Percentiles rank a stretch among this genome's conserved stretches.
Conservation (phyloP, 2,329 filamentous ascomycete genomes). For the Pseudocercospora pini-densiflorae region DNA sequence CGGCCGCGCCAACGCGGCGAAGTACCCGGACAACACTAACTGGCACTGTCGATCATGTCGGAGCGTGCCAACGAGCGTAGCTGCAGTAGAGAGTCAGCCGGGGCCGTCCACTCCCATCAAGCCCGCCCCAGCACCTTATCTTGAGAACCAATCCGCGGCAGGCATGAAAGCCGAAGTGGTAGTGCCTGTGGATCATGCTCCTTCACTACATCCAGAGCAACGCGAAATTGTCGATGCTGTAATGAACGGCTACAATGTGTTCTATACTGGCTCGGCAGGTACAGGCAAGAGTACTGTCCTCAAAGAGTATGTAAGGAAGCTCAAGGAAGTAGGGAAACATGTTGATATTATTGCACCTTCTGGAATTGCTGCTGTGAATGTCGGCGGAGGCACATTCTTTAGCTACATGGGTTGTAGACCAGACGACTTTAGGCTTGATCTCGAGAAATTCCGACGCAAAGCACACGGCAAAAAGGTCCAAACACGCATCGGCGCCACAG, state of each 20-base stretch:
- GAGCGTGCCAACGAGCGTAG: background rate
- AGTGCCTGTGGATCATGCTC: background rate
- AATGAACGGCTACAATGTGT: slow-evolving; percentile 54
- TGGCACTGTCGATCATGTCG: background rate
- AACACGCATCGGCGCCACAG: slow-evolving; percentile 38
- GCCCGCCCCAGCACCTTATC: background rate
- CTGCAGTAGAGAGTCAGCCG: background rate
- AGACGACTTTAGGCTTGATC: slow-evolving; percentile 47
- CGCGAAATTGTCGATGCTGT: background rate
- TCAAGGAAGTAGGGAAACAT: slow-evolving; percentile 39
- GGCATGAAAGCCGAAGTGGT: background rate
- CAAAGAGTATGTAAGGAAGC: slow-evolving; percentile 50
- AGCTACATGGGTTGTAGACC: slow-evolving; percentile 62
- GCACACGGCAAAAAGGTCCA: slow-evolving; percentile 44
- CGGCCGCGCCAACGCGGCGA: background rate
- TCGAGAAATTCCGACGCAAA: slow-evolving; percentile 37
- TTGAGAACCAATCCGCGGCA: background rate
- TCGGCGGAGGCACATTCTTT: slow-evolving; percentile 61
- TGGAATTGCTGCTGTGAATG: slow-evolving; percentile 61
- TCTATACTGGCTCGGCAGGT: slow-evolving; percentile 68
- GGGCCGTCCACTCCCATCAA: background rate
- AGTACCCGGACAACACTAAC: slow-evolving; percentile 2
- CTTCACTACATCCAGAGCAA: background rate
- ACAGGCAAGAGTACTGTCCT: slow-evolving; percentile 63
- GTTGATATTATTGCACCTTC: slow-evolving; percentile 64